phyloP scores from a whole-genome alignment of 2,329 filamentous ascomycete genomes.

The Ceratocystis harringtonii region DNA sequence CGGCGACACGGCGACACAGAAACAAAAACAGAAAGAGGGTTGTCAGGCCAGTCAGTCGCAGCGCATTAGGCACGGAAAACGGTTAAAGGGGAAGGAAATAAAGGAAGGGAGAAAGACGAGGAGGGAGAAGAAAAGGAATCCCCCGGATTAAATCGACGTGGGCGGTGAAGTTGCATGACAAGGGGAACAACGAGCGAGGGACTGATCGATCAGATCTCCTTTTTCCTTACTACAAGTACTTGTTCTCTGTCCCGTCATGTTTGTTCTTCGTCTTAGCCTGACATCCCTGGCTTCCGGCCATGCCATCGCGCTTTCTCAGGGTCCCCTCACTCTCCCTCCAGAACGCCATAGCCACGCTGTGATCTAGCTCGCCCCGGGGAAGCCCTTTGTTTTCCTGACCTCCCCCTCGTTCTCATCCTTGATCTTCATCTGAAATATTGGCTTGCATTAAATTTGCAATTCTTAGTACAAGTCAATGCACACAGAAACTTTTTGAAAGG shows the following conservation, averaged over 20 bases:
- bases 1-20: neutral
- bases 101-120: neutral
- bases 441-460: neutral
- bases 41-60: neutral
- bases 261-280: no score
- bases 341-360: neutral
- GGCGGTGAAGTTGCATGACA: conserved; percentile 8
- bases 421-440: neutral
- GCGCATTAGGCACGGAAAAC: neutral
- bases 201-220: no score
- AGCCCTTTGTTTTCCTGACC: no score
- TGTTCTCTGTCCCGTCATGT: no score
- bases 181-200: neutral
- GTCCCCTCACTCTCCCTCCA: neutral
- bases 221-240: no score
- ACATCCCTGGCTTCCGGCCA: neutral
- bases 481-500: neutral
- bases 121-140: neutral
- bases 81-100: neutral
- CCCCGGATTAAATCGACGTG: neutral
- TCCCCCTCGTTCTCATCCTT: neutral
- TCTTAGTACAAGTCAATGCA: neutral
- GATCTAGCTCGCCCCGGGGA: neutral
- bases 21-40: neutral
- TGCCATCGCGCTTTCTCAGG: neutral